Evolutionary conservation across 805 yeast species (phyloP), one percentile per base, ranked within the genome.

Genomic region (Nakazawaea anatomiae): DNA sequence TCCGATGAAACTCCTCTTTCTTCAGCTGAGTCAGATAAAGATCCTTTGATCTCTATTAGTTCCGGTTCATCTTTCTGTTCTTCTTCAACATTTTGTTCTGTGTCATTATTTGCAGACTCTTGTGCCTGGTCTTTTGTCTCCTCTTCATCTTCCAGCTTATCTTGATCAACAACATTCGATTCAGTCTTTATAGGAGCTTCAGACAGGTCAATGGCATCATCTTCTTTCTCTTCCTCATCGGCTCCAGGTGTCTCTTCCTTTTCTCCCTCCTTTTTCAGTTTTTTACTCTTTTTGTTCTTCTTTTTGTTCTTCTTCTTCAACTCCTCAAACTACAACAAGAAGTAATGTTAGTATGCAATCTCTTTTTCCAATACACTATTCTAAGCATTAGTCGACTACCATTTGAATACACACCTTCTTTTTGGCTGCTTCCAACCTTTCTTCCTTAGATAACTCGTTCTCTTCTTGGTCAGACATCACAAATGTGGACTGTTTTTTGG

Each of bases 351-450:
- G 49, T 50, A 38, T 38, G n/a, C 18, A 12, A 10, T 38, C 4
- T 12, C n/a, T 11, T 2, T 9, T 32, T 3, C 11, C 11, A 32
- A 11, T 9, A 32, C 35, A 32, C 11, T 18, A 18, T 18, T 18
- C 25, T 2, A 3, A 18, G 3, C 25, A 18, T 18, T 18, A 3
- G 11, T 32, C 35, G 1, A 32, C 35, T 32, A 8, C 35, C 35
- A 32, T 32, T 32, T 3, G 2, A 32, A 11, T n/a, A 42, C 46
- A n/a, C 38, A 52, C 56, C 42, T 65, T 67, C 58, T 65, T 65
- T 60, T 69, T 64, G 6, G 72, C 72, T 14, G 62, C 59, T 43
- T 65, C 71, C 10, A 67, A 56, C 52, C 67, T 60, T 49, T 67
- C 67, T 36, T 67, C 70, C 49, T 67, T 65, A 5, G 62, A 51